Base-by-base conservation (phyloP, 371 early-diverging fungal species). In the Mortierella sp. region DNA sequence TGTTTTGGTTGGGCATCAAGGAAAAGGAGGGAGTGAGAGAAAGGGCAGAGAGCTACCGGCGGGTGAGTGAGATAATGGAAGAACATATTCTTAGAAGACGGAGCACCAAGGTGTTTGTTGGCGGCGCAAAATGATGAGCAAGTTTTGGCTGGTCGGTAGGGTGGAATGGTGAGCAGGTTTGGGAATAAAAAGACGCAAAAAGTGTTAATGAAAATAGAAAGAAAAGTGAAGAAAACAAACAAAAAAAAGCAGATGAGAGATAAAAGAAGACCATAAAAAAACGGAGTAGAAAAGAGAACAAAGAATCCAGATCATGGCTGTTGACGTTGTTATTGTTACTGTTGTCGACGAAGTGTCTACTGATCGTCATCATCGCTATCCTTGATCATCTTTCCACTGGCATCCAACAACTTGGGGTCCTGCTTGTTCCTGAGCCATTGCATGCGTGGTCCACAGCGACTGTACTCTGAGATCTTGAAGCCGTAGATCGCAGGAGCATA, bases 401-500 rank as follows among this genome's bases (percentile, higher is more conserved):
- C 83, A 57, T 88, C 88, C 77, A 86, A 31, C 63, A 45, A 19
- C 47, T 42, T 60, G 47, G 83, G 78, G n/a, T 80, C 84, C 76
- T 77, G 70, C 72, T 84, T 80, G 82, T 87, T 89, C 74, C 97
- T 90, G 80, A 96, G 88, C 96, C 96, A 96, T 82, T 93, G 93
- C 94, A 96, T 95, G 72, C 94, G 91, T 38, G 95, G 94, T 6
- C 95, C 96, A 72, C 90, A 84, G 13, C 78, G 84, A 52, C 93
- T 89, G 75, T 74, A 80, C 79, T 91, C 91, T 76, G 90, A 91
- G 28, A 97, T 91, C 72, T 92, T 90, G 89, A 97, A 97, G 38
- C 98, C 98, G 90, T 95, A 97, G 47, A 97, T 92, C 34, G 89
- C 91, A 31, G 96, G 96, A 44, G 92, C 90, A 88, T 96, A 97